A percentile compares a stretch with the other conserved stretches of the same genome.
Conservation (phyloP, 495 filamentous ascomycete species). For the Tuber brumale region DNA sequence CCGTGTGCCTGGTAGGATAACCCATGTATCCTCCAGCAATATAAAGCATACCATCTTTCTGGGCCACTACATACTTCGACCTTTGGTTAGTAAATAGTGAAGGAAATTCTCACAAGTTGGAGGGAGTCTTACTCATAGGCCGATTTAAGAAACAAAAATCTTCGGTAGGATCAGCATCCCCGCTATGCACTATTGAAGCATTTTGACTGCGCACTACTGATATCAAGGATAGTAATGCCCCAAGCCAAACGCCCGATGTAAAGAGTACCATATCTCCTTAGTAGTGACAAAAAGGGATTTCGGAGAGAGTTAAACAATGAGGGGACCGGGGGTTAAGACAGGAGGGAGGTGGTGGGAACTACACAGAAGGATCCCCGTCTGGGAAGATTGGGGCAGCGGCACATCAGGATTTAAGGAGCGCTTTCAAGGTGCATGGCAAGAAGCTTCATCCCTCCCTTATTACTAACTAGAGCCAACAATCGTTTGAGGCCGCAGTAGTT, state of each 20-base stretch:
- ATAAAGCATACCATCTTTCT: background rate
- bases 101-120: background rate
- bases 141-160: background rate
- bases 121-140: background rate
- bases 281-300: background rate
- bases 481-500: too few relatives aligned
- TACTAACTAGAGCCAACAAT: too few relatives aligned
- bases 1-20: background rate
- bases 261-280: background rate
- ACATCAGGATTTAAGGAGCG: too few relatives aligned
- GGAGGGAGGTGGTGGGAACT: too few relatives aligned
- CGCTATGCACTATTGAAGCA: too few relatives aligned
- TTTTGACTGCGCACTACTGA: background rate
- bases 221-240: background rate
- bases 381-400: too few relatives aligned
- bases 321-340: background rate
- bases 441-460: too few relatives aligned
- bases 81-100: background rate
- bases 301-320: background rate
- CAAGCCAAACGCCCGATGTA: background rate
- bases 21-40: slow-evolving; percentile 4
- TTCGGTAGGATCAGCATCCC: background rate
- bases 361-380: too few relatives aligned
- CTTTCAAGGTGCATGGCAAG: too few relatives aligned
- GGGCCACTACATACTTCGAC: background rate